A percentile compares a stretch with the other conserved stretches of the same genome.
These are phyloP conservation scores for Helicocarpus griseus DNA, from an alignment of 2,329 filamentous ascomycete genomes.

Conservation along the genomic window DNA sequence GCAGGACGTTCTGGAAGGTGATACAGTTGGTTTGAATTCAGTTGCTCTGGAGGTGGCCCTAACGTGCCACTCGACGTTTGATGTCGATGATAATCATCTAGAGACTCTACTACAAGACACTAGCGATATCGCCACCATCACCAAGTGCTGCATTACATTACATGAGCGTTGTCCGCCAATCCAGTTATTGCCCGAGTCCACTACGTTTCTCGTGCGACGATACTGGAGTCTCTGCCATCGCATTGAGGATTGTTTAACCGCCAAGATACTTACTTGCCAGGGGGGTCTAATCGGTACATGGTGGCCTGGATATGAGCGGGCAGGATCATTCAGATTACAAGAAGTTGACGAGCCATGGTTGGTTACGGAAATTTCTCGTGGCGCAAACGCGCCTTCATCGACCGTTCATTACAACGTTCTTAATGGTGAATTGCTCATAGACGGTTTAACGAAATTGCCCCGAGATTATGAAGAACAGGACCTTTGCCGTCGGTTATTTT, in stretches of 20 bases:
- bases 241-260: constrained; percentile 12
- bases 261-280: constrained; percentile 12
- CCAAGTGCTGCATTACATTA: constrained; percentile 31
- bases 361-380: constrained; percentile 8
- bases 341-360: constrained; percentile 12
- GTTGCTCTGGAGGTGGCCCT: constrained; percentile 33
- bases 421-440: constrained; percentile 22
- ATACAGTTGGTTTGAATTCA: constrained; percentile 22
- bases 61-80: constrained; percentile 37
- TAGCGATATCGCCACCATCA: constrained; percentile 23
- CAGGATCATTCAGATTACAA: constrained; percentile 16
- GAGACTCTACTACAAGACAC: constrained; percentile 16
- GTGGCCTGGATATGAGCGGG: constrained; percentile 21
- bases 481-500: constrained; percentile 18
- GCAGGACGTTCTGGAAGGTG: constrained; percentile 16
- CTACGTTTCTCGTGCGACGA: constrained; percentile 14
- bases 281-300: constrained; percentile 12
- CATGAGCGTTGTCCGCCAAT: constrained; percentile 20
- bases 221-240: constrained; percentile 16
- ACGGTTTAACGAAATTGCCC: constrained; percentile 21
- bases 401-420: constrained; percentile 22
- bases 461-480: constrained; percentile 14
- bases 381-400: constrained; percentile 3
- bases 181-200: constrained; percentile 7
- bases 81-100: constrained; percentile 30